Evolutionary conservation across 1,139 yeast genomes (phyloP), one percentile per base, ranked within the genome.

Genomic region (Yamadazyma triangularis): DNA sequence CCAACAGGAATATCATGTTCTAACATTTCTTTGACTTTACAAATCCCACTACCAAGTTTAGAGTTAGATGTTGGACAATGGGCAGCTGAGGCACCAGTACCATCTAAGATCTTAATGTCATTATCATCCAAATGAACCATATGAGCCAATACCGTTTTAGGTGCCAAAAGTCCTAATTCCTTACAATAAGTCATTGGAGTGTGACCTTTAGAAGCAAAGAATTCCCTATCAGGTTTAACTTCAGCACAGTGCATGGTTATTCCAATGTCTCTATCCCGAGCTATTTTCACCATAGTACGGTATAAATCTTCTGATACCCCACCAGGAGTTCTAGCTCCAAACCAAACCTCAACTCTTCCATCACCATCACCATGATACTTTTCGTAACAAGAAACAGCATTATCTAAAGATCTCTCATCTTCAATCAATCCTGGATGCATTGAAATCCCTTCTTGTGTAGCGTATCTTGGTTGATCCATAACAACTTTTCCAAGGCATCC

Each of bases 21-120:
- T 14, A 48, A 30, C 31, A 45, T 41, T 42, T 51, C 52, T 33
- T 48, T 42, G 14, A 50, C 50, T 12, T 48, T 34, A 13, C 48
- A 48, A 27, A 50, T 47, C 8, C 56, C 56, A 15, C 51, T 47
- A 1, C 51, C 53, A 6, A 51, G 34, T 31, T 51, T 50, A 20
- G 53, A 49, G 31, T 51, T 51, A n/a, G 56, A 51, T 5, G 56
- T 49, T 3, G 56, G 56, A 35, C 55, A 50, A 29, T 51, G 56
- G 2, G 53, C 50, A 15, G 51, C 44, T 6, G 53, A 44, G 13
- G 51, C 47, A 15, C 48, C 44, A 11, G 52, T 42, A 20, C 42
- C 36, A 22, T 42, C 40, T 15, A 51, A 35, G 23, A 51, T 32
- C 10, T 43, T 29, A 27, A 51, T 40, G 28, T 51, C 56, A 26